Conservation (phyloP, 805 yeast genomes). For the Brettanomyces nanus region DNA sequence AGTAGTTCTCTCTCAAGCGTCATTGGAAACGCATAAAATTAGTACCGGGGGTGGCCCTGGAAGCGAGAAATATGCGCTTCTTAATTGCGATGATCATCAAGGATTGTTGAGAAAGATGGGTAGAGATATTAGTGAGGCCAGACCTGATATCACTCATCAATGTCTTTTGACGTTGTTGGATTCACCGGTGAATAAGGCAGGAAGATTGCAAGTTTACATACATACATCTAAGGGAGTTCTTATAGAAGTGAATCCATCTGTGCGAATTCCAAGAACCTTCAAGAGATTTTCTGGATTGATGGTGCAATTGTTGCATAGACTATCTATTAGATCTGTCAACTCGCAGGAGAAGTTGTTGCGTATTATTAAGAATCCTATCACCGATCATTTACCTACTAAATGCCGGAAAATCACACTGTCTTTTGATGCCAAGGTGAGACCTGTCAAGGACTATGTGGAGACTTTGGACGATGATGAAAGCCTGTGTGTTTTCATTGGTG, state of each 20-base stretch:
- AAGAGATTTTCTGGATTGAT: slow-evolving; percentile 95
- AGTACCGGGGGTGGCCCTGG: slow-evolving; percentile 62
- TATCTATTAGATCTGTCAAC: slow-evolving; percentile 89
- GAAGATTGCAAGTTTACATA: slow-evolving; percentile 90
- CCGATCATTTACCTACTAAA: slow-evolving; percentile 93
- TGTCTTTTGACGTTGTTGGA: slow-evolving; percentile 89
- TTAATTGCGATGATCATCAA: slow-evolving; percentile 98
- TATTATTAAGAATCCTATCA: slow-evolving; percentile 94
- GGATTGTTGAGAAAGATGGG: slow-evolving; percentile 93
- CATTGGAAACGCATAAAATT: slow-evolving; percentile 89
- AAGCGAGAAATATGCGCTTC: slow-evolving; percentile 85
- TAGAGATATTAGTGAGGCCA: slow-evolving; percentile 93
- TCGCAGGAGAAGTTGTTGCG: slow-evolving; percentile 89
- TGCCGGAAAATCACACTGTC: slow-evolving; percentile 91
- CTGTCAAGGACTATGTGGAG: slow-evolving; percentile 81
- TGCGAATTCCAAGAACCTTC: slow-evolving; percentile 96
- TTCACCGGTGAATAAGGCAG: slow-evolving; percentile 98
- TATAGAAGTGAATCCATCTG: slow-evolving; percentile 92
- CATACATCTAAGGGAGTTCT: slow-evolving; percentile 93
- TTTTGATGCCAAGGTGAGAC: slow-evolving; percentile 80
- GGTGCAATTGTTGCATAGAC: slow-evolving; percentile 92
- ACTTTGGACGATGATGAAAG: slow-evolving; percentile 83
- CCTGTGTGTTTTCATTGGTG: slow-evolving; percentile 96
- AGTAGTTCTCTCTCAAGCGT: slow-evolving; percentile 94
- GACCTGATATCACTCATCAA: slow-evolving; percentile 99